phyloP scores from a whole-genome alignment of 805 yeast genomes.

The Scheffersomyces amazonensis region DNA sequence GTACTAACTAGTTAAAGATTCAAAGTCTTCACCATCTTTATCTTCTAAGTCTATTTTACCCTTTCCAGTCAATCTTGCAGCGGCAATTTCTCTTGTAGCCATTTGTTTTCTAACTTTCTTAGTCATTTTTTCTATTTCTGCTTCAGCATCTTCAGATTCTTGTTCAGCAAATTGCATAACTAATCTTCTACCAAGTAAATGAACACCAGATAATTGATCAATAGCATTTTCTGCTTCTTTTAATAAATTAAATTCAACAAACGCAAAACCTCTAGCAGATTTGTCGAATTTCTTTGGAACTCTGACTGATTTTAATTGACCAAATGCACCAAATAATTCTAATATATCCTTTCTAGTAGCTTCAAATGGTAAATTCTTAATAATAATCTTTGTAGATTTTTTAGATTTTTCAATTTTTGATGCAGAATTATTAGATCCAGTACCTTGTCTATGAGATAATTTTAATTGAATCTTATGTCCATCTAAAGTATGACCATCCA shows the following conservation, averaged over 20 bases:
- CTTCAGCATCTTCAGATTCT: conserved; percentile 82
- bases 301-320: conserved; percentile 89
- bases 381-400: conserved; percentile 72
- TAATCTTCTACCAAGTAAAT: conserved; percentile 89
- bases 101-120: conserved; percentile 79
- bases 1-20: background rate
- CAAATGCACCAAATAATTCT: conserved; percentile 90
- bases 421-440: conserved; percentile 17
- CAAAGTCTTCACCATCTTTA: conserved; percentile 25
- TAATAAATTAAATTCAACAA: conserved; percentile 83
- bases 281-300: conserved; percentile 96
- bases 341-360: conserved; percentile 91
- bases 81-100: conserved; percentile 70
- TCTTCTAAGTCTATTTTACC: conserved; percentile 70
- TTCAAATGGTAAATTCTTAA: conserved; percentile 96
- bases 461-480: conserved; percentile 91
- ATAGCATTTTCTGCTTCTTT: conserved; percentile 93
- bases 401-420: conserved; percentile 20
- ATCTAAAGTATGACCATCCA: conserved; percentile 77
- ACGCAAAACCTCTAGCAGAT: conserved; percentile 95
- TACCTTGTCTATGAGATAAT: conserved; percentile 69
- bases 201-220: conserved; percentile 93
- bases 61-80: conserved; percentile 66
- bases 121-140: conserved; percentile 88
- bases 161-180: conserved; percentile 90